These are phyloP conservation scores for Scutellaria galericulata DNA, from an alignment of 257 asterid species.

Conservation along the genomic window DNA sequence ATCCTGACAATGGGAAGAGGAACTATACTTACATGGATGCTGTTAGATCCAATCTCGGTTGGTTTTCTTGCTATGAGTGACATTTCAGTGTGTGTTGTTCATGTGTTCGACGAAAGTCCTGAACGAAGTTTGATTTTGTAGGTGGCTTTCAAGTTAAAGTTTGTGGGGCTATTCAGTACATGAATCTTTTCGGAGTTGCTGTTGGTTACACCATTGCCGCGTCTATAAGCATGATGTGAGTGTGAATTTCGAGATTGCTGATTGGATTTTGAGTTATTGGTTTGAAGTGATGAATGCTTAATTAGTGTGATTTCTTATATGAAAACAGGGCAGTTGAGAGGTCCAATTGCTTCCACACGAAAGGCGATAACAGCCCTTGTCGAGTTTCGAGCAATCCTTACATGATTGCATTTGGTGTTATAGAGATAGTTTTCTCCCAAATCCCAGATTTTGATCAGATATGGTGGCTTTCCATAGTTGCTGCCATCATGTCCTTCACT, in stretches of 20 bases:
- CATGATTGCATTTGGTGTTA: constrained; percentile 70
- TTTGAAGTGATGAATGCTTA: too few relatives aligned
- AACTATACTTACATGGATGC: constrained; percentile 63
- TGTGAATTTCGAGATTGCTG: background rate
- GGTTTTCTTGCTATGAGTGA: background rate
- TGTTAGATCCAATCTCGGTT: constrained; percentile 51
- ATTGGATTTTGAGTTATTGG: background rate
- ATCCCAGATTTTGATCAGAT: constrained; percentile 81
- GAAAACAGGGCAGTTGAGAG: constrained; percentile 57
- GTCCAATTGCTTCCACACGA: constrained; percentile 62
- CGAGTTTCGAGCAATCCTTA: constrained; percentile 63
- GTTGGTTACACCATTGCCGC: constrained; percentile 92
- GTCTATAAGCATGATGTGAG: constrained; percentile 80
- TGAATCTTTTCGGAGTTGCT: constrained; percentile 91
- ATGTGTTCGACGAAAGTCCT: background rate
- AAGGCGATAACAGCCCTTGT: constrained; percentile 59
- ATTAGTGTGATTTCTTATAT: background rate
- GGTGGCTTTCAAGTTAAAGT: constrained; percentile 88
- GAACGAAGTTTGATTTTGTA: constrained; percentile 27
- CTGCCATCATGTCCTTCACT: constrained; percentile 79
- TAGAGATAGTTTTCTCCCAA: constrained; percentile 61
- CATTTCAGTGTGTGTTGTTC: background rate
- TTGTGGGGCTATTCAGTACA: constrained; percentile 88
- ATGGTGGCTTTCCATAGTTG: constrained; percentile 77
- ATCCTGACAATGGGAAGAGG: constrained; percentile 51